Base-by-base conservation (phyloP, 345 rosid genomes). In the Acer negundo region DNA sequence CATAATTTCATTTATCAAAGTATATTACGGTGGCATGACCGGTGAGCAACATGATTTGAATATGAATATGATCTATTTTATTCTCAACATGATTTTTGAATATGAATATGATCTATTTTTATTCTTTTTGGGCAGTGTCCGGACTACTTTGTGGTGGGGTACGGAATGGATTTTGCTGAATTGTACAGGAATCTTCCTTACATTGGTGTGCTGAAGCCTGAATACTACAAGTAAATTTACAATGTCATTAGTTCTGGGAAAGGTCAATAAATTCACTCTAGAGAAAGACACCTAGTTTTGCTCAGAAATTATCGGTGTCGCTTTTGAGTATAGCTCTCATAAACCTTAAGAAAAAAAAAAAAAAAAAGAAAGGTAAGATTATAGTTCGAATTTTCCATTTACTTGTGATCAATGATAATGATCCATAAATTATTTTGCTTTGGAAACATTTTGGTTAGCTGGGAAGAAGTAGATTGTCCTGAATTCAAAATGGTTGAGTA, bases 131-230 rank as follows among this genome's bases (percentile, higher is more conserved):
- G 64, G 83, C 91, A 95, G 98, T 95, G 99, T 77, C 94, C 95
- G 15, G 98, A 95, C 84, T 84, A 78, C 5, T 95, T 95, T 49
- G 94, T 89, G 1, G 97, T 95, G 63, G 99, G 99, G 46, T 93
- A 93, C 44, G 99, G 98, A 75, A 92, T 95, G 97, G 99, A 95
- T 84, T 95, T 85, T 78, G 98, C 96, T 8, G 99, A 95, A 81
- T 74, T 82, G 15, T 95, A 86, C 86, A 84, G 99, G 81, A 95
- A 92, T 86, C 75, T 95, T 83, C 94, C 99, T 62, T 95, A 91
- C 80, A 67, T 95, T 67, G 99, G 98, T 28, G 83, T 95, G 49
- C 80, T 95, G 90, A 95, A 93, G 85, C 90, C 95, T 28, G 90
- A 87, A 81, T 58, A n/a, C 83, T 93, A 91, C 85, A 42, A 75